Conservation (phyloP, 2,329 filamentous ascomycete genomes). For the Hawksworthiomyces lignivorus region DNA sequence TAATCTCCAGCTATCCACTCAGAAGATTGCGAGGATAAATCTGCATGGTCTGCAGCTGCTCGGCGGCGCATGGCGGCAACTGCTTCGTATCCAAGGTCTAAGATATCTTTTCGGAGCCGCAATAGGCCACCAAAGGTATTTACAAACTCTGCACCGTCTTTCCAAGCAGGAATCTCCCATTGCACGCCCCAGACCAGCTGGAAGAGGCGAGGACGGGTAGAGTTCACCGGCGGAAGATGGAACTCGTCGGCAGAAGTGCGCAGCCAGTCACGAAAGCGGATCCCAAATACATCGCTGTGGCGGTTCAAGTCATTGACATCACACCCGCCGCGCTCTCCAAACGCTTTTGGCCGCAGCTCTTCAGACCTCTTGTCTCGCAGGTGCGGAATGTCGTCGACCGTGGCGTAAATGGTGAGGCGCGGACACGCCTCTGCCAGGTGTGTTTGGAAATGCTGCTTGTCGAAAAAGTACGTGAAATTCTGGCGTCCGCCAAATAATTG, state of each 20-base stretch:
- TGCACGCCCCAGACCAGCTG: constrained; percentile 37
- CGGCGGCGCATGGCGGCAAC: constrained; percentile 27
- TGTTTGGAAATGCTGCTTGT: constrained; percentile 35
- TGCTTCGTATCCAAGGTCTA: constrained; percentile 30
- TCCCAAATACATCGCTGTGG: constrained; percentile 31
- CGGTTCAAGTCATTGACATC: constrained; percentile 32
- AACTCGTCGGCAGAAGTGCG: constrained; percentile 20
- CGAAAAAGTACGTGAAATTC: constrained; percentile 40
- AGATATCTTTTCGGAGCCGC: constrained; percentile 32
- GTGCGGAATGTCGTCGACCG: constrained; percentile 29
- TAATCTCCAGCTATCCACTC: constrained; percentile 20
- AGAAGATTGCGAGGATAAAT: neutral
- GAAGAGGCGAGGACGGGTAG: constrained; percentile 28
- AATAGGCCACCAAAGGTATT: constrained; percentile 36
- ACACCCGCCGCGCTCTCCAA: constrained; percentile 31
- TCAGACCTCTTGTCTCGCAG: constrained; percentile 26
- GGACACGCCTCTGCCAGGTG: constrained; percentile 31
- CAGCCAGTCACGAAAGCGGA: constrained; percentile 27
- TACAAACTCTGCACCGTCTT: constrained; percentile 39
- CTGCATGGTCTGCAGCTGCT: constrained; percentile 15
- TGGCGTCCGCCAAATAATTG: constrained; percentile 32
- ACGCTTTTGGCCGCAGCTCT: constrained; percentile 33
- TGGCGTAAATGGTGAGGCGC: constrained; percentile 34
- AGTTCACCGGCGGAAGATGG: constrained; percentile 12
- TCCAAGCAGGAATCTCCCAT: constrained; percentile 37